Conservation (phyloP, 2,329 filamentous ascomycete species). For the Venturia nashicola region DNA sequence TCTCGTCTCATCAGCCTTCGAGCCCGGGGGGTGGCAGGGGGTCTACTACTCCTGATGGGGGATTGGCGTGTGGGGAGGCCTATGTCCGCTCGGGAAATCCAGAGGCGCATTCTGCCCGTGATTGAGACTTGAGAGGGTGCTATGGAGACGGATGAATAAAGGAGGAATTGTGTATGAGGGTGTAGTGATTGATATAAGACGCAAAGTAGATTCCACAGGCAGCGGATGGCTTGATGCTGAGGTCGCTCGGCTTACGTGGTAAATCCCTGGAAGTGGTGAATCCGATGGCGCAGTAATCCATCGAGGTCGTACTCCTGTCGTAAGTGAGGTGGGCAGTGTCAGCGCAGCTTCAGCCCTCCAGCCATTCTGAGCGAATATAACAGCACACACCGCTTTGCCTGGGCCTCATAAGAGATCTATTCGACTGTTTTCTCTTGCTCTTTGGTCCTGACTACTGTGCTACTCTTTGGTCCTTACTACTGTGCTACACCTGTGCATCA, state of each 20-base stretch:
- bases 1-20: background rate
- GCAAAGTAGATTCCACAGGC: background rate
- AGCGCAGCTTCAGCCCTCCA: background rate
- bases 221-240: background rate
- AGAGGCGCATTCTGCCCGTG: too few species aligned
- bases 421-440: background rate
- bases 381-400: slow-evolving; percentile 1
- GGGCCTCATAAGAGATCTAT: background rate
- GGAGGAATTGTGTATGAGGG: too few species aligned
- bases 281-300: background rate
- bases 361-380: background rate
- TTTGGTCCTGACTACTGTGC: background rate
- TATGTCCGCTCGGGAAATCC: too few species aligned
- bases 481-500: background rate
- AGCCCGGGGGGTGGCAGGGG: background rate
- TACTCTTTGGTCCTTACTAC: background rate
- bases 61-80: too few species aligned
- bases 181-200: background rate
- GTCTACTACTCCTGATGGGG: background rate
- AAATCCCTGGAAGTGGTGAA: background rate
- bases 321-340: background rate
- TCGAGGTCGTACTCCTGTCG: too few species aligned
- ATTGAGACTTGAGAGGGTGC: too few species aligned
- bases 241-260: background rate
- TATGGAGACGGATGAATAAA: background rate